These are phyloP conservation scores for Fusarium illudens DNA, from an alignment of 2,329 filamentous ascomycete species.

Conservation along the genomic window DNA sequence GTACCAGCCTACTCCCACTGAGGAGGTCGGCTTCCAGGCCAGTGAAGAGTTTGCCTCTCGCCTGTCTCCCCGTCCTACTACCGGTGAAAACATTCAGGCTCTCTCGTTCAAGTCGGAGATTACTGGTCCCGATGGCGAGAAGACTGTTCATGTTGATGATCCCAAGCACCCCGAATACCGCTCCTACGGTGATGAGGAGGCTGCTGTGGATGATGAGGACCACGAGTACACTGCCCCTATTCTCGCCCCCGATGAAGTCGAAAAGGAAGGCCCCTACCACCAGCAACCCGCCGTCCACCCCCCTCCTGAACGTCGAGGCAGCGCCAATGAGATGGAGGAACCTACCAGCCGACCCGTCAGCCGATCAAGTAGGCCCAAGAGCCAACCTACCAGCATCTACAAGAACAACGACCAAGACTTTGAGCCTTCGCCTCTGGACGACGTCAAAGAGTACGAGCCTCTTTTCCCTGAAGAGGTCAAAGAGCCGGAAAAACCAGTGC, in stretches of 20 bases:
- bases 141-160: slow-evolving; percentile 80
- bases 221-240: slow-evolving; percentile 78
- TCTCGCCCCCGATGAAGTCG: slow-evolving; percentile 85
- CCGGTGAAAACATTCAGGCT: slow-evolving; percentile 22
- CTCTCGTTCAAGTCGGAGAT: slow-evolving; percentile 44
- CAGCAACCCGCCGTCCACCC: slow-evolving; percentile 86
- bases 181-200: slow-evolving; percentile 50
- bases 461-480: slow-evolving; percentile 84
- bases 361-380: slow-evolving; percentile 49
- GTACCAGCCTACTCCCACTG: slow-evolving; percentile 79
- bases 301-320: slow-evolving; percentile 68
- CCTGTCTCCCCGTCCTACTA: slow-evolving; percentile 69
- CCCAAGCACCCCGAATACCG: slow-evolving; percentile 50
- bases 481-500: slow-evolving; percentile 50
- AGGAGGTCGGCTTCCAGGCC: slow-evolving; percentile 89
- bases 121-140: slow-evolving; percentile 57
- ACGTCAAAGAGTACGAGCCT: slow-evolving; percentile 94
- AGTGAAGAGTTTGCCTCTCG: slow-evolving; percentile 84
- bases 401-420: slow-evolving; percentile 63
- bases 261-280: slow-evolving; percentile 74
- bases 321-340: slow-evolving; percentile 63
- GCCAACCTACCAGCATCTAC: slow-evolving; percentile 63
- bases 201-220: slow-evolving; percentile 65
- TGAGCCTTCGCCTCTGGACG: slow-evolving; percentile 76
- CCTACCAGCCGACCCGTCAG: slow-evolving; percentile 71